Evolutionary conservation across 139 green algal genomes (phyloP), one percentile per base, ranked within the genome.

Genomic region (Prasinococcaceae sp.): DNA sequence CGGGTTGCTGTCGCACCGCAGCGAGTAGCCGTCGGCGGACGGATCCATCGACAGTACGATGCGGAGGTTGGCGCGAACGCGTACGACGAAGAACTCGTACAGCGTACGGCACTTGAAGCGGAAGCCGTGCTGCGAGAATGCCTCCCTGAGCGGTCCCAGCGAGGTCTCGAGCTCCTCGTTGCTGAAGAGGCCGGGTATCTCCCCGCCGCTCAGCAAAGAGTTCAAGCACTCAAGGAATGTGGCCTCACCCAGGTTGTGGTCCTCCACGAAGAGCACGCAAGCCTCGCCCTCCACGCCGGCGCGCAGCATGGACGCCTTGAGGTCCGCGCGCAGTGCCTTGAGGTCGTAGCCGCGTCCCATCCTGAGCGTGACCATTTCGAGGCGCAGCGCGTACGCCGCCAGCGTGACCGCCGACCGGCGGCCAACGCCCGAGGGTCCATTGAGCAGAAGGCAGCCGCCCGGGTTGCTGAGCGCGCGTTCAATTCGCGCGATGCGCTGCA

Each of bases 41-140:
- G 78, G 75, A 60, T 92, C 69, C 63, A 88, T 73, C 68, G 52
- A 79, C 16, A 92, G 59, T 14, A 70, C 73, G 14, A 92, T 58
- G 38, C 75, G 76, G 35, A 92, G 66, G 54, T 87, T 79, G 52
- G 40, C 47, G 4, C 40, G 45, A 4, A 85, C 53, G 23, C 65
- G 60, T 20, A 35, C 35, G 22, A 47, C 41, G 51, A 72, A 75
- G 47, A 63, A 71, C 10, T 16, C 25, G 42, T 70, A 43, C 30
- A n/a, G 50, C 45, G 53, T 77, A 59, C 20, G 61, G 46, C 75
- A 58, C 39, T 63, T 46, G 29, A 65, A 52, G 23, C 46, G n/a
- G n/a, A n/a, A n/a, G n/a, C n/a, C n/a, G n/a, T n/a, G n/a, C n/a
- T n/a, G n/a, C n/a, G n/a, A n/a, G n/a, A n/a, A 47, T 9, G 12